Evolutionary conservation across 176 grass and related monocot species (phyloP), one percentile per base, ranked within the genome.

Genomic region (Bromus sterilis): DNA sequence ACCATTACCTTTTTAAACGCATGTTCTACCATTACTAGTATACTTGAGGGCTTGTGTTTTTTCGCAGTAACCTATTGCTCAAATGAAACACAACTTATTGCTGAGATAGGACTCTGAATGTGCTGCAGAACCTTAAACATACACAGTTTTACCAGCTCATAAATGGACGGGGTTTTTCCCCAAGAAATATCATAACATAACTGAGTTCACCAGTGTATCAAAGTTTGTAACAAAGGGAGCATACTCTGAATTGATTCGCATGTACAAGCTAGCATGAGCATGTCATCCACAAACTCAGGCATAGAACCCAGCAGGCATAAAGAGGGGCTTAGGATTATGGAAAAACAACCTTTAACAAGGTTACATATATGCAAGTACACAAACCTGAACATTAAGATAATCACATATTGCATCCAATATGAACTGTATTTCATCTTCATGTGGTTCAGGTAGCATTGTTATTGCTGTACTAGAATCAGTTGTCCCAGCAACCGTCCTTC

Each of bases 391-490:
- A 77, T 93, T 98, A 83, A 98, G 90, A 44, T 98, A 98, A 80
- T 91, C 92, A 57, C 90, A 93, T 51, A 98, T 93, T 11, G 95
- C 88, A 82, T 98, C 95, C 82, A 98, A 74, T 85, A 98, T 94
- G 66, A 98, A 98, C 23, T 93, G 92, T 87, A 98, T 98, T 87
- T 98, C 95, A 88, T 98, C 95, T 83, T 98, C 95, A 86, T 98
- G 90, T 33, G 95, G 95, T 85, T 95, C 95, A 85, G 95, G 95
- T 76, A 95, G 86, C 92, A 94, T 94, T 81, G 92, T 94, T 75
- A 98, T 93, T 78, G 68, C 34, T 28, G 90, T 93, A 36, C 53
- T 93, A 36, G 92, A 95, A 87, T 95, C 92, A 86, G 92, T 98
- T 69, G 90, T 93, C 57, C 95, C 92, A 5, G 90, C 88, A 75